Percentiles rank a stretch among this genome's conserved stretches.
These are phyloP conservation scores for Emergomyces orientalis DNA, from an alignment of 2,329 filamentous ascomycete species.

Conservation along the genomic window DNA sequence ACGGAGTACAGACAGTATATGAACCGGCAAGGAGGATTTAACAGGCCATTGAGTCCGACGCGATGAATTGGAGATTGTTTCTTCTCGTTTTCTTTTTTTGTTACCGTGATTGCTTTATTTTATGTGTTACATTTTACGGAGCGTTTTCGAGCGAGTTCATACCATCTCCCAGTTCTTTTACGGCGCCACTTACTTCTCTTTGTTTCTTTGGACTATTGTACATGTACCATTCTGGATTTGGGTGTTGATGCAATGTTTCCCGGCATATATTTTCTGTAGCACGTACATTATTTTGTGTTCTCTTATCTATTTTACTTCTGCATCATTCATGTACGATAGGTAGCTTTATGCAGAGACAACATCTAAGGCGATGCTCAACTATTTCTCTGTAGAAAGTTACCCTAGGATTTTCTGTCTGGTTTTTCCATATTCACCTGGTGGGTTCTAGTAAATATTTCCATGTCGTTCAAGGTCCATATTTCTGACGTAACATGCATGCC, in stretches of 20 bases:
- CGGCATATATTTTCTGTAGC: not conserved
- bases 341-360: not conserved
- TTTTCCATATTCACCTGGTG: not conserved
- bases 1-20: conserved; percentile 96
- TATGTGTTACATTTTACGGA: not conserved
- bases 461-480: not conserved
- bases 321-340: not conserved
- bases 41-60: conserved; percentile 41
- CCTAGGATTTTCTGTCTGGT: not conserved
- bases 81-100: not conserved
- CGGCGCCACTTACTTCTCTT: not conserved
- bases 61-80: conserved; percentile 20
- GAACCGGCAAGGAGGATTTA: conserved; percentile 45
- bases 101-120: not conserved
- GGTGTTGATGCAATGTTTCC: conserved; percentile 1
- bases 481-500: not conserved
- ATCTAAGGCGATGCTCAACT: not conserved
- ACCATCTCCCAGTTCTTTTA: not conserved
- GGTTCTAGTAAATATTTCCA: too few relatives aligned
- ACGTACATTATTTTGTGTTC: not conserved
- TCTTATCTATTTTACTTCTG: not conserved
- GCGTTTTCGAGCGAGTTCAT: conserved; percentile 8
- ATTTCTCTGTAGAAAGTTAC: not conserved
- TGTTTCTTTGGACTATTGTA: not conserved
- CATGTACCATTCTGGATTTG: not conserved